Evolutionary conservation across 108 stramenopile species (phyloP), one percentile per base, ranked within the genome.

Genomic region (Discostella pseudostelligera): DNA sequence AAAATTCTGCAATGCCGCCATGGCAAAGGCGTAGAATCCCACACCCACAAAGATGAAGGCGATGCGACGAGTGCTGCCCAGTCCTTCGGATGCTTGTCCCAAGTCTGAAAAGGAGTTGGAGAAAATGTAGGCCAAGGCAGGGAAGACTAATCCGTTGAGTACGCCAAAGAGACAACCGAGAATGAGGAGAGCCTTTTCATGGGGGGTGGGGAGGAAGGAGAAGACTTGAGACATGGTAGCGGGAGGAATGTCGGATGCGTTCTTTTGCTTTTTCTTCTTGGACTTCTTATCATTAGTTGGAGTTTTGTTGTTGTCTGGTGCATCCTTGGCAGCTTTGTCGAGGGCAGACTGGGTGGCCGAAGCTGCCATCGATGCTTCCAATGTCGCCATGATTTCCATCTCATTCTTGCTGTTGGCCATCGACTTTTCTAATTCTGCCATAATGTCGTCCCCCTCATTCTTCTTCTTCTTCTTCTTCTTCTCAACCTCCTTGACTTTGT

Each of bases 111-210:
- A 85, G 46, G 75, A 64, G 17, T 58, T 74, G 42, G 70, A 62
- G 69, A 84, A 88, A 0, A 91, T 17, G 20, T 76, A 88, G 25
- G 85, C 89, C 25, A 91, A 57, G 1, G 60, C 46, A n/a, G 82
- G 82, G 50, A 60, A 72, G 29, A 80, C 75, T 13, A 62, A 50
- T 21, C 82, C 82, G 32, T 79, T 57, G 26, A 80, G 61, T 12
- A 69, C 45, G 22, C 62, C 66, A 10, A 58, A 54, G 14, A 80
- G 3, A 16, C 72, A 2, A n/a, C 82, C 82, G 4, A 72, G 16
- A 11, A 45, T 4, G 26, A 80, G 62, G 8, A 69, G 40, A 11
- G 55, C 5, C 17, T 46, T 70, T 17, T 63, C 73, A 3, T 50
- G 45, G 8, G 67, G 19, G 54, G 65, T 67, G 26, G 67, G 60